These are phyloP conservation scores for Komagataella pseudopastoris DNA, from an alignment of 805 yeast species.

Conservation along the genomic window DNA sequence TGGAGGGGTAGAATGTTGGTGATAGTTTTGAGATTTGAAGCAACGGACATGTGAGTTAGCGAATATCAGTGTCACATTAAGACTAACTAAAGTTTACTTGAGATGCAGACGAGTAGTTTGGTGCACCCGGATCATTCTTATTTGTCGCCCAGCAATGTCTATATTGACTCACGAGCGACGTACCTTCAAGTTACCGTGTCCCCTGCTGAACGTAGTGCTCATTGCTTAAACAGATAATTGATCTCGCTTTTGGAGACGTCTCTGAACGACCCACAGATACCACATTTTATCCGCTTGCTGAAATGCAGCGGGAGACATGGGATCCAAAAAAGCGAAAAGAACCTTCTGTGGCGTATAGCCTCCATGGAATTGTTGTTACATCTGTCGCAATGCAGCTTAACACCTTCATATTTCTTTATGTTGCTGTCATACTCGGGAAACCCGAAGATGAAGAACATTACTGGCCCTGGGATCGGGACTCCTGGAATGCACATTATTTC, in stretches of 20 bases:
- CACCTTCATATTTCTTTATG: not conserved
- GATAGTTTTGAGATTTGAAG: not conserved
- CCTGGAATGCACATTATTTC: not conserved
- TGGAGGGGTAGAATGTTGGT: not conserved
- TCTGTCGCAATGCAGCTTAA: constrained; percentile 10
- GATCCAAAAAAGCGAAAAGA: constrained; percentile 12
- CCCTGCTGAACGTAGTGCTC: not conserved
- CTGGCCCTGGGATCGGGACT: not conserved
- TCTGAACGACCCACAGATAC: constrained; percentile 10
- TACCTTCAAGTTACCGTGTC: not conserved
- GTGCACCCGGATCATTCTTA: not conserved
- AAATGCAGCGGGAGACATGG: constrained; percentile 13
- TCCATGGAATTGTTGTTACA: constrained; percentile 15
- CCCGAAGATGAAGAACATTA: not conserved
- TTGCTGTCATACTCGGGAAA: not conserved
- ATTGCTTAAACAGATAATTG: not conserved
- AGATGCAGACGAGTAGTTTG: not conserved
- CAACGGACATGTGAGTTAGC: not conserved
- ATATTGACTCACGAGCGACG: not conserved
- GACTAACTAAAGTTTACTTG: too few relatives aligned
- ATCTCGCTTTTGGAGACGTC: constrained; percentile 5
- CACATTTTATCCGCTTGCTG: constrained; percentile 11
- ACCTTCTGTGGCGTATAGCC: constrained; percentile 9
- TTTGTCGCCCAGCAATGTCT: not conserved
- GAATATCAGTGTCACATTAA: not conserved